Conservation (phyloP, 768 basidiomycete genomes). For the Solioccasus polychromus region DNA sequence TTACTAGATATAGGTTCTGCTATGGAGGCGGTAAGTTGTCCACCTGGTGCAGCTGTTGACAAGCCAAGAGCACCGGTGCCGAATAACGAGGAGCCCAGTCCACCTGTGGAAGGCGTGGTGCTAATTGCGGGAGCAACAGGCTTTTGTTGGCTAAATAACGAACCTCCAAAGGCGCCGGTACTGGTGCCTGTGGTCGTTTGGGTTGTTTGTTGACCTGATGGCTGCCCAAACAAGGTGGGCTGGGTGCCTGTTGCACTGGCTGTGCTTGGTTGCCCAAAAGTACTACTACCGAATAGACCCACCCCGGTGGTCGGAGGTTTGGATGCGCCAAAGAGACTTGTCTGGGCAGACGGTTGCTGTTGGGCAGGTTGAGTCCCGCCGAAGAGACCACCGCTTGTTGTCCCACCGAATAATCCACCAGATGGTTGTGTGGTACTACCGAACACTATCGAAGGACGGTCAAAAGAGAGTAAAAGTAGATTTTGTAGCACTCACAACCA, state of each 20-base stretch:
- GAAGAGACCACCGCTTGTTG: conserved; percentile 34
- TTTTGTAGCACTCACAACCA: conserved; percentile 30
- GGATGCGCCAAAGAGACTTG: conserved; percentile 26
- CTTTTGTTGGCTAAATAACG: conserved; percentile 50
- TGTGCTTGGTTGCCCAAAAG: conserved; percentile 42
- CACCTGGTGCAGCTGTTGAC: conserved; percentile 41
- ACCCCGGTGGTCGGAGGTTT: conserved; percentile 34
- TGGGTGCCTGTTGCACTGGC: conserved; percentile 30
- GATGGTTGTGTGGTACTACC: conserved; percentile 31
- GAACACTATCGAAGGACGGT: conserved; percentile 32
- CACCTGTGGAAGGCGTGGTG: conserved; percentile 38
- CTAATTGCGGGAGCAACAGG: conserved; percentile 49
- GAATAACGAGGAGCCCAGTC: conserved; percentile 40
- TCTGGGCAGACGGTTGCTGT: conserved; percentile 36
- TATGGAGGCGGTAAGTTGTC: conserved; percentile 80
- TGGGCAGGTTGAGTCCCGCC: conserved; percentile 34
- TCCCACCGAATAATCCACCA: conserved; percentile 38
- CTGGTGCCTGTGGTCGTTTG: conserved; percentile 36
- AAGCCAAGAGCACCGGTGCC: conserved; percentile 37
- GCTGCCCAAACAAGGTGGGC: conserved; percentile 48
- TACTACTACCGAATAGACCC: conserved; percentile 51
- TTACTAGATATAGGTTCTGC: conserved; percentile 78
- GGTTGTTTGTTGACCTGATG: conserved; percentile 43
- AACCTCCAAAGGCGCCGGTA: conserved; percentile 35
- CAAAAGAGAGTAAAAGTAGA: background rate